Conservation (phyloP, 2,329 filamentous ascomycete species). For the Phoma sp. region DNA sequence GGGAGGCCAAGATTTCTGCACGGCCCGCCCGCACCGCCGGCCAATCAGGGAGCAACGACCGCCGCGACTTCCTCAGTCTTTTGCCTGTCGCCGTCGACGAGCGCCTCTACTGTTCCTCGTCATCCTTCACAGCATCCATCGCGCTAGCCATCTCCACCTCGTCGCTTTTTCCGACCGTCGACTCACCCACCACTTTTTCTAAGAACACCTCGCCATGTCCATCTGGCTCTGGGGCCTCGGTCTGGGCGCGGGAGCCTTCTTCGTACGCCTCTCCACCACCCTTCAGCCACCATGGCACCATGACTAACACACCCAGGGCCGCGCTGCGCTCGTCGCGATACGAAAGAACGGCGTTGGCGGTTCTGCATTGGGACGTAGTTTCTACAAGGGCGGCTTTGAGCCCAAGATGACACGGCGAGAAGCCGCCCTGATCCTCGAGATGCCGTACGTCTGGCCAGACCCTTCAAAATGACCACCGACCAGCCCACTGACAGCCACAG, state of each 20-base stretch:
- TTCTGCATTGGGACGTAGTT: slow-evolving; percentile 84
- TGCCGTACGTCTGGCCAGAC: slow-evolving; percentile 69
- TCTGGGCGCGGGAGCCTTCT: slow-evolving; percentile 69
- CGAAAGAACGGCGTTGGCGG: slow-evolving; percentile 74
- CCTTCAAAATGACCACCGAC: too few relatives aligned
- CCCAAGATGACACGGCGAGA: slow-evolving; percentile 91
- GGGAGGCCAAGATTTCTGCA: slow-evolving; percentile 27
- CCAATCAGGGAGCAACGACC: slow-evolving; percentile 15
- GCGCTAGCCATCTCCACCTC: background rate
- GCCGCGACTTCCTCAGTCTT: slow-evolving; percentile 31
- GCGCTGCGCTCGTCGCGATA: slow-evolving; percentile 88
- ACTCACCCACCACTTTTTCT: background rate
- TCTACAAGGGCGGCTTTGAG: slow-evolving; percentile 99
- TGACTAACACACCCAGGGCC: slow-evolving; percentile 65
- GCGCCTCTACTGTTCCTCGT: background rate
- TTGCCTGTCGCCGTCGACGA: slow-evolving; percentile 13
- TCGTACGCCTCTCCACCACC: slow-evolving; percentile 54
- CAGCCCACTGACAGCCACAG: slow-evolving; percentile 54
- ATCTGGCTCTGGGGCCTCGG: slow-evolving; percentile 65
- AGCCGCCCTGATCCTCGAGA: slow-evolving; percentile 86
- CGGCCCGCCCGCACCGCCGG: slow-evolving; percentile 5
- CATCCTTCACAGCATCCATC: slow-evolving; percentile 11
- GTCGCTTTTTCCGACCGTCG: background rate
- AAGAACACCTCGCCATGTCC: slow-evolving; percentile 57
- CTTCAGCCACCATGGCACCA: background rate